A percentile compares a stretch with the other conserved stretches of the same genome.
Conservation (phyloP, 2,329 filamentous ascomycete genomes). For the Celoporthe dispersa region DNA sequence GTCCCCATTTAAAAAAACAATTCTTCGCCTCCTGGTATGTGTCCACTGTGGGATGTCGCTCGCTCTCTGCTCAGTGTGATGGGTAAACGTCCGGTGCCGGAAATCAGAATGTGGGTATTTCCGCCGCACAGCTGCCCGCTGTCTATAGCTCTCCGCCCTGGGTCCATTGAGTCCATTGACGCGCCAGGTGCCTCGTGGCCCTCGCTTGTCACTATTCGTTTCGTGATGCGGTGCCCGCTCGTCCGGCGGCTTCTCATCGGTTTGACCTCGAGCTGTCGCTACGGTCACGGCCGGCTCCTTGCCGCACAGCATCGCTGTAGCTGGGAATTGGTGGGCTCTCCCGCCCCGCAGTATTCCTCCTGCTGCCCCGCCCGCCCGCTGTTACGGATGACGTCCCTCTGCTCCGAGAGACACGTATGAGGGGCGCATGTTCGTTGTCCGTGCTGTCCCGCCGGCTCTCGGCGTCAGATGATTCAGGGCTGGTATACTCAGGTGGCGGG, state of each 20-base stretch:
- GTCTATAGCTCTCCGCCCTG: background rate
- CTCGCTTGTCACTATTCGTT: too few relatives aligned
- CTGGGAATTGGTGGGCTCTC: conserved; percentile 72
- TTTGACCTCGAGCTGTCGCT: conserved; percentile 45
- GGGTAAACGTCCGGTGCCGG: background rate
- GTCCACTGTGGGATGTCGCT: background rate
- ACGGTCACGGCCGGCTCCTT: conserved; percentile 53
- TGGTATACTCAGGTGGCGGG: conserved; percentile 74
- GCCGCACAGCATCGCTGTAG: conserved; percentile 75
- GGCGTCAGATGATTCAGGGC: conserved; percentile 64
- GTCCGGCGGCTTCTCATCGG: conserved; percentile 20
- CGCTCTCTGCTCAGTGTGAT: conserved; percentile 10
- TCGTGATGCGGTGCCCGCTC: too few relatives aligned
- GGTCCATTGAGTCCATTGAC: background rate
- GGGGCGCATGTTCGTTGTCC: conserved; percentile 58
- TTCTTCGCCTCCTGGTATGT: conserved; percentile 10
- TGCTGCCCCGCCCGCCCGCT: conserved; percentile 34
- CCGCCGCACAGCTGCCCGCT: conserved; percentile 1
- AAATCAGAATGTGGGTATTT: conserved; percentile 7
- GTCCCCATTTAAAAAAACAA: background rate
- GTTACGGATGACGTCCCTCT: conserved; percentile 55
- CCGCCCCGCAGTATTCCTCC: conserved; percentile 35
- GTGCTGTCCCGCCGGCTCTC: conserved; percentile 61
- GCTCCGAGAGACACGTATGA: conserved; percentile 56
- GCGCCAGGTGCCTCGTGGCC: background rate